Base-by-base conservation (phyloP, 2,329 filamentous ascomycete genomes). In the Fusarium sublunatum region DNA sequence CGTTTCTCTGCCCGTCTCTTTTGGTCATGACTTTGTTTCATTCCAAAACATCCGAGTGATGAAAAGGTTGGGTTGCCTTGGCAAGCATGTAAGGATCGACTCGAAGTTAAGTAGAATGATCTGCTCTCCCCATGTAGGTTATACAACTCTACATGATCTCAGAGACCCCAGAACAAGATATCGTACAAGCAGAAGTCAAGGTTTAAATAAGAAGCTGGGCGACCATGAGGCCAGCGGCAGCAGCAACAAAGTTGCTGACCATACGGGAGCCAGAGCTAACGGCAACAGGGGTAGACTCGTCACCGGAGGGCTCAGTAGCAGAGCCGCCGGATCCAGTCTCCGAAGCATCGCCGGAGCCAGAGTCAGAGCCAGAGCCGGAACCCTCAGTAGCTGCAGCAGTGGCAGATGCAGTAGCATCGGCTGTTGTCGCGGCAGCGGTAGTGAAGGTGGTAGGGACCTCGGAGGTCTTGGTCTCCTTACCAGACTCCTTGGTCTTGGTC, bases 201-300 rank as follows among this genome's bases (percentile, higher is more conserved):
- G 42, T 38, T 58, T 69, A 75, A 59, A 70, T 69, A 45, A 77
- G 58, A 43, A 75, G 62, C 68, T 74, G 74, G 36, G 72, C 73
- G 28, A 73, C 24, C 22, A 73, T 48, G 51, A 71, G 56, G 44
- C 68, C 73, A 12, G 64, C 73, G 29, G 70, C 71, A 29, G 70
- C 74, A 49, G 71, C 52, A 43, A 70, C 48, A 41, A 69, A 53
- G 68, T 63, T 70, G 52, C 70, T 69, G 31, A 72, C 58, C 55
- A 68, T 57, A 53, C 68, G 71, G 50, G 68, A 49, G 46, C 73
- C 73, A 47, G 69, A 68, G 53, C 52, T 72, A 52, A 59, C 56
- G n/a, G 70, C 55, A 22, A 70, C 61, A 12, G 67, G 64, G 29
- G 53, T 65, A 5, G 43, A 36, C 8, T 29, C 29, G 15, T 39